phyloP scores from a whole-genome alignment of 2,329 filamentous ascomycete genomes.

The Pezicula radicicola region DNA sequence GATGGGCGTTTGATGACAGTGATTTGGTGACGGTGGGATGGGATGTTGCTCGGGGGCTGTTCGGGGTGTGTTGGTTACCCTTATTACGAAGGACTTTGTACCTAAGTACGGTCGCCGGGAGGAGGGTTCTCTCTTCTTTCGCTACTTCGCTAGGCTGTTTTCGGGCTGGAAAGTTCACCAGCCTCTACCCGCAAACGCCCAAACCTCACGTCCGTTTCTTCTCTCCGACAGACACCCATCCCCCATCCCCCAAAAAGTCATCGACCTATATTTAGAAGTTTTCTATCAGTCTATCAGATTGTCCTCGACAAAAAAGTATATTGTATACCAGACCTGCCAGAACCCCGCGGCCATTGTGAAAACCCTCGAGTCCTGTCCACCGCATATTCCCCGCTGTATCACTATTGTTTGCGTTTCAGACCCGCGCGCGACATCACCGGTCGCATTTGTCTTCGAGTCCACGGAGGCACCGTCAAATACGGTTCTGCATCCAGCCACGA shows the following conservation, averaged over 20 bases:
- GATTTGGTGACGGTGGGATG: too few species aligned
- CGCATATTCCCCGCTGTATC: neutral
- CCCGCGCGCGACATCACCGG: neutral
- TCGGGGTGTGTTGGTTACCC: too few species aligned
- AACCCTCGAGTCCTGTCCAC: neutral
- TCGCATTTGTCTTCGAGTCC: neutral
- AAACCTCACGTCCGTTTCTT: neutral
- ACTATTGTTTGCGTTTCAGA: neutral
- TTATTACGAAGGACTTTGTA: too few species aligned
- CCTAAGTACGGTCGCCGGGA: too few species aligned
- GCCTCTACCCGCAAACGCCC: too few species aligned
- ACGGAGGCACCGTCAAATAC: neutral
- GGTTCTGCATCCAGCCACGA: neutral
- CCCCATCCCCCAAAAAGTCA: neutral
- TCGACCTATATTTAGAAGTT: neutral
- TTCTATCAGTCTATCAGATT: neutral
- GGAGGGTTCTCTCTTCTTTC: too few species aligned
- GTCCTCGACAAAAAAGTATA: neutral
- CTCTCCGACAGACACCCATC: neutral
- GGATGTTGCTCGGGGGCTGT: too few species aligned
- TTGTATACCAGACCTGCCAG: neutral
- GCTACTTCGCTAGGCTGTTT: too few species aligned
- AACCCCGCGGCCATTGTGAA: neutral
- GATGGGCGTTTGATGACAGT: too few species aligned
- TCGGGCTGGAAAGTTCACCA: too few species aligned